Evolutionary conservation across 202 grass and related monocot species (phyloP).

Genomic region (Panicum virgatum): DNA sequence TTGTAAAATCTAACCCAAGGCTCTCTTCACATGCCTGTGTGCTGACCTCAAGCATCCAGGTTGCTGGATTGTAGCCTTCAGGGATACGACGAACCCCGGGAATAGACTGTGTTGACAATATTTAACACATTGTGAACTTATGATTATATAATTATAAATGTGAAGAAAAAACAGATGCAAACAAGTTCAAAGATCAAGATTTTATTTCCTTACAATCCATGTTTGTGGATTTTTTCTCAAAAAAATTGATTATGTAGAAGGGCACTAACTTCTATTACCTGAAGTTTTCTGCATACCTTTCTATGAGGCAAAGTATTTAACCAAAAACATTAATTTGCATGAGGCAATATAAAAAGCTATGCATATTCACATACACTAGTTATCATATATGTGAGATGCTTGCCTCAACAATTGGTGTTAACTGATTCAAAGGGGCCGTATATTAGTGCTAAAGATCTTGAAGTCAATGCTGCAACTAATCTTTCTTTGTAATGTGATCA

Average conservation of each 20-base stretch:
- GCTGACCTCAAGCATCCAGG: conserved; percentile 79
- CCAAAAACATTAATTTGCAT: too few relatives aligned
- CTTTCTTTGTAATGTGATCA: too few relatives aligned
- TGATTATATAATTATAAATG: neutral
- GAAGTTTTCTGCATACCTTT: too few relatives aligned
- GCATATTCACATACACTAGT: too few relatives aligned
- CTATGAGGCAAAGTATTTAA: too few relatives aligned
- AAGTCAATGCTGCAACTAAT: too few relatives aligned
- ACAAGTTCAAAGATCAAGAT: neutral
- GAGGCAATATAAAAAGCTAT: too few relatives aligned
- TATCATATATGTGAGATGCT: too few relatives aligned
- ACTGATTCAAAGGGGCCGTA: too few relatives aligned
- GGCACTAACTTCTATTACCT: neutral
- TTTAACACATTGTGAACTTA: conserved; percentile 10
- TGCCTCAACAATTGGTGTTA: too few relatives aligned
- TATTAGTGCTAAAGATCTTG: too few relatives aligned
- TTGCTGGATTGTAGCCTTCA: conserved; percentile 75
- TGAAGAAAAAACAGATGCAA: neutral
- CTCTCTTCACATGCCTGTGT: conserved; percentile 67
- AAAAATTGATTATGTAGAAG: neutral
- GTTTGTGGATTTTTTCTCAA: neutral
- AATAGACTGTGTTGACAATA: conserved; percentile 47
- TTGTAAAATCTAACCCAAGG: conserved; percentile 65
- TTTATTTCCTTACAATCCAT: neutral
- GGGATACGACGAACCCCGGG: conserved; percentile 48